Evolutionary conservation across 208 protist genomes (phyloP).

Genomic region (Leishmania mexicana): DNA sequence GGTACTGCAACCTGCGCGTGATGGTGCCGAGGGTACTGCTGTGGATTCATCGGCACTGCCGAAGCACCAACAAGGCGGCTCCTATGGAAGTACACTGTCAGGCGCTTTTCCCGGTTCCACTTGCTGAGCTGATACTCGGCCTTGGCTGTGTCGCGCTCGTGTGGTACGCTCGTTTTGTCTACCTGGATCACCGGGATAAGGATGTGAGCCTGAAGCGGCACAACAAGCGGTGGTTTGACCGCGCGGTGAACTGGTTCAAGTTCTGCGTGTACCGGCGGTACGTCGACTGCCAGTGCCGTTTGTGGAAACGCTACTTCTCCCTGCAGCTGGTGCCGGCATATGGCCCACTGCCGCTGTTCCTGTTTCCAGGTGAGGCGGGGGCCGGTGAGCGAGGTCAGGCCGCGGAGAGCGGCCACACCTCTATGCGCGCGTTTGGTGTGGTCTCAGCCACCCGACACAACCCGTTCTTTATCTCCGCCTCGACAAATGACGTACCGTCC

Average conservation of each 20-base stretch:
- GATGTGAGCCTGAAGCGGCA: conserved; percentile 33
- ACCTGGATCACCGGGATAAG: conserved; percentile 32
- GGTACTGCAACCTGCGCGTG: conserved; percentile 14
- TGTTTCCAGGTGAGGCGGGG: conserved; percentile 17
- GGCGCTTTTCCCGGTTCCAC: not conserved
- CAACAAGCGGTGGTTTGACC: conserved; percentile 26
- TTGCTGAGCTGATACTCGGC: conserved; percentile 1
- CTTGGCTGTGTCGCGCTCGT: not conserved
- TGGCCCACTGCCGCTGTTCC: conserved; percentile 42
- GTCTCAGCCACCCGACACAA: conserved; percentile 4
- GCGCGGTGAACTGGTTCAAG: conserved; percentile 36
- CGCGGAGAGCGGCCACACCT: not conserved
- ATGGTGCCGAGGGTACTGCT: conserved; percentile 12
- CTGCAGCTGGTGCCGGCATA: conserved; percentile 41
- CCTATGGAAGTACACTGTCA: not conserved
- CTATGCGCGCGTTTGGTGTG: not conserved
- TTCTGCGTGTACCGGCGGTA: conserved; percentile 27
- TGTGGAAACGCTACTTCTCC: conserved; percentile 38
- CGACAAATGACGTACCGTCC: not conserved
- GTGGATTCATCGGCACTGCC: conserved; percentile 2
- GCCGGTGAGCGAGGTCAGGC: not conserved
- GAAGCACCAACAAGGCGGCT: not conserved
- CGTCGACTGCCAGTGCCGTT: conserved; percentile 27
- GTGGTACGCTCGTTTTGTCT: conserved; percentile 30
- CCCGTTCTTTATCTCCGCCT: conserved; percentile 1